Evolutionary conservation across 2,329 filamentous ascomycete species (phyloP).

Genomic region (Fusarium stilboides): DNA sequence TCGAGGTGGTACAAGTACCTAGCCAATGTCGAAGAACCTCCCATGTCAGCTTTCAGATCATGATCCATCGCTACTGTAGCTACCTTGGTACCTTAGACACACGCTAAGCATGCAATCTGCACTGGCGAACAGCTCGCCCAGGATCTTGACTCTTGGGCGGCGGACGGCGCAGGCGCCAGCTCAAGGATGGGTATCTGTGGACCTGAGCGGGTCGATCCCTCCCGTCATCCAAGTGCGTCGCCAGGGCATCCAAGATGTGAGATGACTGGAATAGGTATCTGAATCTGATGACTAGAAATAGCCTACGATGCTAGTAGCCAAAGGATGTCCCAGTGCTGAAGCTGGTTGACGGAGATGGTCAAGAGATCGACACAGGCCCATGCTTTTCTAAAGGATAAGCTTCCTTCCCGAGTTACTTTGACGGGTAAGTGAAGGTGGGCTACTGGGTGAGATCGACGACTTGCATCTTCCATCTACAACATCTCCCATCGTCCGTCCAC

Average conservation of each 20-base stretch:
- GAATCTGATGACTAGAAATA: too few species aligned
- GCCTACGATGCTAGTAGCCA: background rate
- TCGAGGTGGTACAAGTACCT: background rate
- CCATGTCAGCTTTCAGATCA: background rate
- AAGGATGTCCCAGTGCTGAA: slow-evolving; percentile 7
- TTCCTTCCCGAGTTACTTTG: background rate
- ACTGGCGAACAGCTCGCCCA: background rate
- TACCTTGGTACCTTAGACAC: background rate
- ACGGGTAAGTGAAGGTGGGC: background rate
- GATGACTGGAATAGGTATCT: slow-evolving; percentile 6
- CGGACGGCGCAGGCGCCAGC: slow-evolving; percentile 2
- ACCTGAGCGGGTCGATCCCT: slow-evolving; percentile 19
- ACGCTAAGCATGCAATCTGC: slow-evolving; percentile 5
- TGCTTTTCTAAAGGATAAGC: slow-evolving; percentile 13
- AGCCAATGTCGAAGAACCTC: background rate
- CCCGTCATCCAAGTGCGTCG: slow-evolving; percentile 8
- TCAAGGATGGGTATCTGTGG: slow-evolving; percentile 27
- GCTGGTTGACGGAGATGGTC: background rate
- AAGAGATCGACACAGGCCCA: slow-evolving; percentile 8
- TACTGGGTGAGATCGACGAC: slow-evolving; percentile 11
- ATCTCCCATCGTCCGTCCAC: background rate
- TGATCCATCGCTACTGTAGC: background rate
- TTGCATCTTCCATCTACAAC: slow-evolving; percentile 10
- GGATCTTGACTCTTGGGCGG: slow-evolving; percentile 14
- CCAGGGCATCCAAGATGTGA: slow-evolving; percentile 11